phyloP scores from a whole-genome alignment of 2,329 filamentous ascomycete species.

The Aspergillus sp. region DNA sequence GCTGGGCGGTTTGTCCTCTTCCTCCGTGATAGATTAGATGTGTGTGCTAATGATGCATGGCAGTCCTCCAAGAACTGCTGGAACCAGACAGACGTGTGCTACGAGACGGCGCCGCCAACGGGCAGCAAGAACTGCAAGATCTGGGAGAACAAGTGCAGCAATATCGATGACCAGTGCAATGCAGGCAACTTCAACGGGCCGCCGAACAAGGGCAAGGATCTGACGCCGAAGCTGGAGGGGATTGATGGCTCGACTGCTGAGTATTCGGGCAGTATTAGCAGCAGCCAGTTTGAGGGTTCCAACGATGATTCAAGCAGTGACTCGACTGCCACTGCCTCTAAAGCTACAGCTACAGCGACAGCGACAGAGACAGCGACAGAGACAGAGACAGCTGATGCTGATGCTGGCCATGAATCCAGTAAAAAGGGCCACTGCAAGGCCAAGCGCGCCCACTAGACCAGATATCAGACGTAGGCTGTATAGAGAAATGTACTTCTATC shows the following conservation, averaged over 20 bases:
- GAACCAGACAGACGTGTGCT: slow-evolving; percentile 61
- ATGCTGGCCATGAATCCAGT: too few species aligned
- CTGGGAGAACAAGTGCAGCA: slow-evolving; percentile 63
- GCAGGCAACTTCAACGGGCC: slow-evolving; percentile 45
- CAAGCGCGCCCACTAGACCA: neutral
- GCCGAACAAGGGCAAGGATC: slow-evolving; percentile 42
- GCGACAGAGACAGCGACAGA: neutral
- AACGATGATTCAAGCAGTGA: neutral
- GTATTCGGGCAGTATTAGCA: neutral
- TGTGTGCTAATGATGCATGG: neutral
- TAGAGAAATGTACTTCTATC: neutral
- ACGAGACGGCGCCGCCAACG: slow-evolving; percentile 56
- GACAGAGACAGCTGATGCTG: neutral
- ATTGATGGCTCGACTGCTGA: neutral
- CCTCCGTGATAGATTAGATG: neutral
- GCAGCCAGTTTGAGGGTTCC: neutral
- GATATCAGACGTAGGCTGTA: neutral
- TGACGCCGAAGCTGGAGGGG: slow-evolving; percentile 28
- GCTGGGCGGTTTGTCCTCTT: slow-evolving; percentile 53
- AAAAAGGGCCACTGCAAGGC: neutral
- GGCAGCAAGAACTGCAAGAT: slow-evolving; percentile 60
- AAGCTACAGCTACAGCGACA: neutral
- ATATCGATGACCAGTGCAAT: slow-evolving; percentile 42
- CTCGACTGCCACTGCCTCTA: neutral
- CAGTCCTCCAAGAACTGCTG: slow-evolving; percentile 56